Conservation (phyloP, 257 asterid species). For the Datura wrightii region DNA sequence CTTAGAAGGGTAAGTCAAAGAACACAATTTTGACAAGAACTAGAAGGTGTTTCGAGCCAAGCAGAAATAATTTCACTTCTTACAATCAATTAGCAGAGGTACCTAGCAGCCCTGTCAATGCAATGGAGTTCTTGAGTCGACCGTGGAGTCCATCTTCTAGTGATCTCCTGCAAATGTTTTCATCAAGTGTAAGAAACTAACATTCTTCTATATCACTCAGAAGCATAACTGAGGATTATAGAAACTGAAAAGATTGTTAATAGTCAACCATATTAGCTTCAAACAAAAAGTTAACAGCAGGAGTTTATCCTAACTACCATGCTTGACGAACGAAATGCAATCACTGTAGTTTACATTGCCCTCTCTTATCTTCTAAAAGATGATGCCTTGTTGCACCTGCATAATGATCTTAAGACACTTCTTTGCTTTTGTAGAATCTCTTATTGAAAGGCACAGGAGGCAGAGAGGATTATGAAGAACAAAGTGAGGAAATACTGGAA, state of each 20-base stretch:
- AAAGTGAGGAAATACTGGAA: neutral
- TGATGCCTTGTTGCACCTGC: neutral
- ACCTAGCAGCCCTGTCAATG: slow-evolving; percentile 47
- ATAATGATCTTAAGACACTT: neutral
- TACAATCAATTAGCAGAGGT: slow-evolving; percentile 45
- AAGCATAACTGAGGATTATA: neutral
- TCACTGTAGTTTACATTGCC: neutral
- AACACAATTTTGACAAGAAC: neutral
- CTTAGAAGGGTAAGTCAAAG: neutral
- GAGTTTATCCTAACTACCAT: neutral
- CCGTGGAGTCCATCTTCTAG: slow-evolving; percentile 64
- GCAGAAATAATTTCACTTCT: slow-evolving; percentile 32
- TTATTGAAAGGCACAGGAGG: slow-evolving; percentile 25
- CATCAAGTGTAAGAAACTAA: slow-evolving; percentile 53
- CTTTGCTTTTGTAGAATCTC: slow-evolving; percentile 18
- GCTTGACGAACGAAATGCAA: neutral
- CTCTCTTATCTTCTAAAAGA: neutral
- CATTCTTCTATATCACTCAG: neutral
- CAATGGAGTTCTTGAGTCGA: slow-evolving; percentile 63
- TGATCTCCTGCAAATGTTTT: slow-evolving; percentile 52
- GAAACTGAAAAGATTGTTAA: neutral
- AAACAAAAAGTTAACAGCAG: neutral
- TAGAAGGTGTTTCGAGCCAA: slow-evolving; percentile 34
- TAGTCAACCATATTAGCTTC: neutral
- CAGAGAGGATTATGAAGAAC: slow-evolving; percentile 35